Percentiles rank a stretch among this genome's conserved stretches.
These are phyloP conservation scores for Phytophthora fragariae DNA, from an alignment of 352 stramenopile genomes.

Conservation along the genomic window DNA sequence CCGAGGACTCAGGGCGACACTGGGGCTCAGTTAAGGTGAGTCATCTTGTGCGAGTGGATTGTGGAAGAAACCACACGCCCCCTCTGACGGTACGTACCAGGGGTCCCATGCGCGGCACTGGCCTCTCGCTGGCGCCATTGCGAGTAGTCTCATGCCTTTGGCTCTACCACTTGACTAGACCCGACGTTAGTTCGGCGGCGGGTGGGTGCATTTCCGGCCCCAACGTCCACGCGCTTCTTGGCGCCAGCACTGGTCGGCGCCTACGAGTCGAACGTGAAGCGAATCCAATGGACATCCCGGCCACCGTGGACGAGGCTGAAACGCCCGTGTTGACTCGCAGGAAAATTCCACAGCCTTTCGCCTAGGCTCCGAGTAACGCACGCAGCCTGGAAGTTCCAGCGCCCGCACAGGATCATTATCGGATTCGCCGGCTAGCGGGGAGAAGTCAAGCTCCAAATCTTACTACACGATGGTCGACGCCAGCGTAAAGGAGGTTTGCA, in stretches of 20 bases:
- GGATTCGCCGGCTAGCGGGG: constrained; percentile 17
- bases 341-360: constrained; percentile 37
- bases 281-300: constrained; percentile 4
- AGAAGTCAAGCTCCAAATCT: not conserved
- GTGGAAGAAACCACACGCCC: constrained; percentile 26
- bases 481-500: not conserved
- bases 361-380: constrained; percentile 12
- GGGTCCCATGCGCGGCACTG: constrained; percentile 19
- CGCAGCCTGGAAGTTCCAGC: constrained; percentile 6
- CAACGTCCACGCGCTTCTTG: constrained; percentile 1
- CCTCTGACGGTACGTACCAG: constrained; percentile 15
- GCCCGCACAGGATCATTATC: constrained; percentile 28
- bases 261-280: not conserved
- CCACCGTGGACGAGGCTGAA: not conserved
- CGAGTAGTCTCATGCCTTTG: constrained; percentile 12
- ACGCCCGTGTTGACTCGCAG: constrained; percentile 13
- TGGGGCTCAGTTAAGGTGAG: too few relatives aligned
- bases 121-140: constrained; percentile 8
- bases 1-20: not conserved
- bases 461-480: constrained; percentile 17
- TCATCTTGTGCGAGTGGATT: constrained; percentile 20
- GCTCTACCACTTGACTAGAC: constrained; percentile 11
- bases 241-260: not conserved
- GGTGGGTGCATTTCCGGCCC: not conserved
- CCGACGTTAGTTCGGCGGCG: not conserved